Evolutionary conservation across 371 early-diverging fungal genomes (phyloP), one percentile per base, ranked within the genome.

Genomic region (Dinochytrium kinnereticum): DNA sequence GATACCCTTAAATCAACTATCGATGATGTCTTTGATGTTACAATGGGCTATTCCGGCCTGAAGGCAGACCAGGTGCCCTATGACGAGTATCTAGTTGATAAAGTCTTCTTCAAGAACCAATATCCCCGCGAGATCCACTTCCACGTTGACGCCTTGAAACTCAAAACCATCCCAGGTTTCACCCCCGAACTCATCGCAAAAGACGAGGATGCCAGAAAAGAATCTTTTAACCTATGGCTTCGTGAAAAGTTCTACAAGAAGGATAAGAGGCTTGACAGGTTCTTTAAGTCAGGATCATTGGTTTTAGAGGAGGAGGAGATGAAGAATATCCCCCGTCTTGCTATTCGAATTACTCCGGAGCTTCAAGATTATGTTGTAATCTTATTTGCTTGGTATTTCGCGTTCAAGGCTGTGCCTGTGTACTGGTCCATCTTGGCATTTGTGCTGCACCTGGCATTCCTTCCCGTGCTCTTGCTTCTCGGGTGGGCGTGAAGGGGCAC

Each of bases 1-100:
- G 80, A 87, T 59, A 80, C 85, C 64, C 81, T 95, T 38, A 86
- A 84, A 33, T 51, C 69, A 49, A 75, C 33, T 10, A 34, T 69
- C 17, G 86, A 90, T 66, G 91, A 91, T 73, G 49, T 96, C 2
- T 94, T 93, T 71, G 96, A 96, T 74, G 68, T 94, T 19, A 94
- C 96, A 0, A 84, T 96, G 10, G 96, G 93, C 2, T 94, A 93
- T 74, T 89, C 91, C 61, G 94, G 94, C 0, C 82, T 95, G n/a
- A 79, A 80, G 30, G 76, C 82, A n/a, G 91, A 87, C n/a, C 85
- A 93, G 59, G 88, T 91, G 64, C 95, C 95, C 0, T 91, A 95
- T 71, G 89, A 94, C 64, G 82, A 87, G 74, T 93, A 93, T 75
- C 90, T 91, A 0, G 79, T 94, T n/a, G 88, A 88, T 68, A 81